A percentile compares a stretch with the other conserved stretches of the same genome.
Evolutionary conservation across 768 basidiomycete species (phyloP).

Genomic region (Cystobasidium ongulense): DNA sequence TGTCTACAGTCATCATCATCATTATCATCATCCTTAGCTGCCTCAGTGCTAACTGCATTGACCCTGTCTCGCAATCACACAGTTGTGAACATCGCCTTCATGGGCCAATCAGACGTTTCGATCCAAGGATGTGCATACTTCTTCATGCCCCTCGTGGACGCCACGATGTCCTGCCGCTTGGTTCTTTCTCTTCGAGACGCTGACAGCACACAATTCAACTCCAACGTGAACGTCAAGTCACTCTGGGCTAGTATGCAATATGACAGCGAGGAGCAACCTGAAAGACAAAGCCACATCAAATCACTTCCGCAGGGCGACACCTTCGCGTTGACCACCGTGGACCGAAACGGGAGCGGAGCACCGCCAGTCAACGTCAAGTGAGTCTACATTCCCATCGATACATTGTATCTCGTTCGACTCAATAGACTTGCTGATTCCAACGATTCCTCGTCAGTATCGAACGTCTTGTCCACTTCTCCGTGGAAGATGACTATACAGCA

Average conservation of each 20-base stretch:
- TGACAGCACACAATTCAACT: not conserved
- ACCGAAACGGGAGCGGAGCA: not conserved
- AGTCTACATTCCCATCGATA: not conserved
- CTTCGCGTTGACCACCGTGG: not conserved
- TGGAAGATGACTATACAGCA: not conserved
- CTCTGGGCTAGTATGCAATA: not conserved
- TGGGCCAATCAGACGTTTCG: not conserved
- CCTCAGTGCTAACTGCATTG: not conserved
- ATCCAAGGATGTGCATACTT: not conserved
- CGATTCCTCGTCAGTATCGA: too few relatives aligned
- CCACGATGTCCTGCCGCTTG: not conserved
- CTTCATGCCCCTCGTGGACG: not conserved
- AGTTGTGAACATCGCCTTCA: constrained; percentile 1
- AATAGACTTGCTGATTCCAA: too few relatives aligned
- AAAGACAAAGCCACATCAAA: not conserved
- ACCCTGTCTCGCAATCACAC: not conserved
- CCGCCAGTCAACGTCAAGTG: not conserved
- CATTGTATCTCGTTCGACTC: too few relatives aligned
- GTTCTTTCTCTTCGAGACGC: constrained; percentile 3
- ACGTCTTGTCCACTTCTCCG: not conserved
- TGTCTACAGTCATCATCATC: not conserved
- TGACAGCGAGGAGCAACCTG: not conserved
- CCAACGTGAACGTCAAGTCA: not conserved
- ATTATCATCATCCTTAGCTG: not conserved
- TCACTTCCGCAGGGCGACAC: not conserved